phyloP scores from a whole-genome alignment of 2,329 filamentous ascomycete species.

The Cladophialophora chaetospira region DNA sequence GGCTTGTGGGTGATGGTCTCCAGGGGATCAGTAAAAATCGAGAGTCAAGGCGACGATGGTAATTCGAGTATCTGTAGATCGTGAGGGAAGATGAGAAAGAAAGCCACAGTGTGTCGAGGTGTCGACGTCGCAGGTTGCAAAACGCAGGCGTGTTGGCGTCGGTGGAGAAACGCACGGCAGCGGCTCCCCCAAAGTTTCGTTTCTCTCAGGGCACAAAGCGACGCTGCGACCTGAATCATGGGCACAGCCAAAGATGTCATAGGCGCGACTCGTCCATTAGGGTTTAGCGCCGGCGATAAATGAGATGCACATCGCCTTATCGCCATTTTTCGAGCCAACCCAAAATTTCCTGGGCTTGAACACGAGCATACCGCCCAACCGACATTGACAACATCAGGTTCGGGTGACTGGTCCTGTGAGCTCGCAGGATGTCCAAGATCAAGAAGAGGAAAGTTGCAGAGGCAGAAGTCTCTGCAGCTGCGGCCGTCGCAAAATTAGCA shows the following conservation, averaged over 20 bases:
- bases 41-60: neutral
- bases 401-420: neutral
- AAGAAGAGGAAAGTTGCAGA: constrained; percentile 7
- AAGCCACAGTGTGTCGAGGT: neutral
- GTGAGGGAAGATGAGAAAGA: neutral
- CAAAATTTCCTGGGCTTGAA: constrained; percentile 16
- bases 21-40: neutral
- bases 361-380: too few species aligned
- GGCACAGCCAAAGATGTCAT: constrained; percentile 8
- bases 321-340: constrained; percentile 11
- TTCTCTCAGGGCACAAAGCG: constrained; percentile 4
- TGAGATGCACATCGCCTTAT: constrained; percentile 16
- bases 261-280: neutral
- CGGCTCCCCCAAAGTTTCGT: constrained; percentile 9
- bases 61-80: neutral
- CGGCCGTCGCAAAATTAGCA: neutral
- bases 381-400: neutral
- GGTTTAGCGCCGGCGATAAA: constrained; percentile 14
- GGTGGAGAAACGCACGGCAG: constrained; percentile 19
- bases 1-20: neutral
- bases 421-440: constrained; percentile 18
- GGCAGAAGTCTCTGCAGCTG: neutral
- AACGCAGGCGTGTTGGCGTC: constrained; percentile 21
- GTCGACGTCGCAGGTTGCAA: neutral
- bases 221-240: constrained; percentile 6